A percentile compares a stretch with the other conserved stretches of the same genome.
Conservation (phyloP, 2,329 filamentous ascomycete species). For the Aureobasidium leucospermi region DNA sequence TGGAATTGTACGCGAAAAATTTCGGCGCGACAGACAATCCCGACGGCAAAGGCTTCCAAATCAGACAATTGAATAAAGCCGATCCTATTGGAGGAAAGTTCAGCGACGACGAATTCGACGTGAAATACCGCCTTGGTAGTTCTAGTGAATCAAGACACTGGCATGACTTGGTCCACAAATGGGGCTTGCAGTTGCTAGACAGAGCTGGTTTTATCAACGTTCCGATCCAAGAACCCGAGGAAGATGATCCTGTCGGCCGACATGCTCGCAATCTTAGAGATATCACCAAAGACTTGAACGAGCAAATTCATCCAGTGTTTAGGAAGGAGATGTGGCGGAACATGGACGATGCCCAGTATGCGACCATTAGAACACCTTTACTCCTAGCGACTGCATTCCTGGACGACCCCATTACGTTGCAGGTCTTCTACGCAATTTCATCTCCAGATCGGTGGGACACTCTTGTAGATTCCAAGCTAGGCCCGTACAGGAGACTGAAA, state of each 20-base stretch:
- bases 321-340: neutral
- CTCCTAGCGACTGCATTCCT: neutral
- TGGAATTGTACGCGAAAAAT: too few species aligned
- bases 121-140: too few species aligned
- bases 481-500: neutral
- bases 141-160: neutral
- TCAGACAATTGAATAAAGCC: too few species aligned
- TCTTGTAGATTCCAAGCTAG: neutral
- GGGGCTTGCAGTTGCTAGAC: neutral
- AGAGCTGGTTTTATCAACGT: neutral
- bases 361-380: neutral
- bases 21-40: too few species aligned
- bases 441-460: too few species aligned
- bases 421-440: neutral
- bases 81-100: too few species aligned
- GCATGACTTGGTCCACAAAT: neutral
- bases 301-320: neutral
- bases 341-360: neutral
- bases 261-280: neutral
- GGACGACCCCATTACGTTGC: neutral
- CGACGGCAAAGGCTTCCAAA: too few species aligned
- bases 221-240: too few species aligned
- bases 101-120: too few species aligned
- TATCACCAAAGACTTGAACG: too few species aligned
- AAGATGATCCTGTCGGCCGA: neutral